Evolutionary conservation across 306 rosid genomes (phyloP), one percentile per base, ranked within the genome.

Genomic region (Vigna mungo): DNA sequence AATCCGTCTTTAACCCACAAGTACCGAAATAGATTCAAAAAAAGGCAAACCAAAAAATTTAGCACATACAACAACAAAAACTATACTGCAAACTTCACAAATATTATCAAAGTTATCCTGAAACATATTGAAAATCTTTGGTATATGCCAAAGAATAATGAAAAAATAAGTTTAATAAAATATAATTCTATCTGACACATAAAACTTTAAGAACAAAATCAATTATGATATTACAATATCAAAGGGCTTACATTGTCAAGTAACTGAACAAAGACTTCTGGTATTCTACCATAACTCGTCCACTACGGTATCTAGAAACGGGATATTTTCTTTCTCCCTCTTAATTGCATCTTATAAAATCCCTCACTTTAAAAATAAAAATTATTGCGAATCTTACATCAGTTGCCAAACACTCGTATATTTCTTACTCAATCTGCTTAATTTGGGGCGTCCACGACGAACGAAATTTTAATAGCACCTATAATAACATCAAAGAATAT

Each of bases 151-250:
- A 49, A 11, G 64, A 47, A 17, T 36, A 21, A 43, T 17, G 5
- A 71, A 46, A 54, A 44, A 60, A 65, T 37, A 49, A 18, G 56
- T 53, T 66, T 17, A 6, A 53, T 39, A 9, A 63, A 72, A 51
- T 48, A 27, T 17, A 43, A 21, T 39, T 77, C 4, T 15, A 25
- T 62, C 21, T 58, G 68, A 25, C 14, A 16, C n/a, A 58, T 14
- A 58, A 76, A 48, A 72, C 11, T 49, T 58, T 8, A 16, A 82
- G 53, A 41, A 58, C 47, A 58, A 15, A 74, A 78, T 21, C 37
- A 73, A 73, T 11, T 59, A 56, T 59, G 9, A 56, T 73, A 21
- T 41, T 78, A 62, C 78, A 79, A 61, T 68, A 74, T 61, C 81
- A 72, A 36, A 71, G 79, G 51, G 21, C 46, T 59, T 58, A 78